phyloP scores from a whole-genome alignment of 2,329 filamentous ascomycete genomes.

The Pseudohalonectria lignicola region DNA sequence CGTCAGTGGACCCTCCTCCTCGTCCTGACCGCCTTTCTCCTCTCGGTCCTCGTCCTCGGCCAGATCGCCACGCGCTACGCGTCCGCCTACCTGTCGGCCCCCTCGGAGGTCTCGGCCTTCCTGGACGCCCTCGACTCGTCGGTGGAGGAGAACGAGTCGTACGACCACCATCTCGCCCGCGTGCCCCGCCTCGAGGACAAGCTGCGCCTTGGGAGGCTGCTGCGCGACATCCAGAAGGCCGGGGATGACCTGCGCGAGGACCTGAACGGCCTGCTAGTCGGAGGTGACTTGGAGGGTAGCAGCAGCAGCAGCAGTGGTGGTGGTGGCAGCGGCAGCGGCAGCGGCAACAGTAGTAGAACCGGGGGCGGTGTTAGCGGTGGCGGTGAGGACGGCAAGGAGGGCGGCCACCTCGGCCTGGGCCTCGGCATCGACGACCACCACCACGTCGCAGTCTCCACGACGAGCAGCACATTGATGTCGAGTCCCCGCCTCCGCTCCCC shows the following conservation, averaged over 20 bases:
- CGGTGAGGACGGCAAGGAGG: not conserved
- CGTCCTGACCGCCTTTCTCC: constrained; percentile 43
- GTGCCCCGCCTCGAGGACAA: constrained; percentile 51
- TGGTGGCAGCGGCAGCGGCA: too few relatives aligned
- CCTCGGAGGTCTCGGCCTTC: constrained; percentile 45
- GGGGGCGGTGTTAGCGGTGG: not conserved
- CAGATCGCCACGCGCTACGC: constrained; percentile 41
- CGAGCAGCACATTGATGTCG: not conserved
- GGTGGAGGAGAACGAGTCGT: constrained; percentile 52
- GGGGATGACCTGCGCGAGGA: constrained; percentile 52
- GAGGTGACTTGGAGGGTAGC: constrained; percentile 23
- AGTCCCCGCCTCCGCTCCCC: constrained; percentile 26
- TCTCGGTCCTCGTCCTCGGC: constrained; percentile 42
- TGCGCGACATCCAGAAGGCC: constrained; percentile 50
- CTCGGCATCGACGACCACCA: not conserved
- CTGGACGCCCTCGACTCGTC: constrained; percentile 52
- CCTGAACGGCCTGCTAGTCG: constrained; percentile 38
- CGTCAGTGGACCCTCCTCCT: constrained; percentile 48
- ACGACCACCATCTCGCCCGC: constrained; percentile 47
- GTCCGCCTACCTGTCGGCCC: constrained; percentile 45
- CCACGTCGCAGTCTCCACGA: not conserved
- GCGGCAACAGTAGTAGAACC: not conserved
- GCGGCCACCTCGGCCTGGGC: too few relatives aligned
- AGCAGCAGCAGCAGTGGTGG: not conserved
- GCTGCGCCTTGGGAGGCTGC: constrained; percentile 42